Evolutionary conservation across 345 rosid species (phyloP).

Genomic region (Bretschneidera sinensis): DNA sequence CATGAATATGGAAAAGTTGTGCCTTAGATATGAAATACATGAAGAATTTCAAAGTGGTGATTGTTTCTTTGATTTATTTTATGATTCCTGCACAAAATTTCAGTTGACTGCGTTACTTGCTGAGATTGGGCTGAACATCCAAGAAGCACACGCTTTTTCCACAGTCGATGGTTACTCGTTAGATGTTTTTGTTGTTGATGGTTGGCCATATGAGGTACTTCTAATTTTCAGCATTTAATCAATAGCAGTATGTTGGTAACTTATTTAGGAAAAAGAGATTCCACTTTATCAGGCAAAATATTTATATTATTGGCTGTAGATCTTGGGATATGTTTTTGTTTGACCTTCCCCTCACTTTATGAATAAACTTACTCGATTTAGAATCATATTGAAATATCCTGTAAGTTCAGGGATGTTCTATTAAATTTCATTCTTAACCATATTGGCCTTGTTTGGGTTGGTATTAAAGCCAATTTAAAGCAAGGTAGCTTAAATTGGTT

Average conservation of each 20-base stretch:
- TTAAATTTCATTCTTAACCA: background rate
- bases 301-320: background rate
- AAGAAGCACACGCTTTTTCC: slow-evolving; percentile 97
- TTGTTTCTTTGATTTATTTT: background rate
- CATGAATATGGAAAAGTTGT: slow-evolving; percentile 7
- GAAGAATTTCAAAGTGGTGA: background rate
- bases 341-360: background rate
- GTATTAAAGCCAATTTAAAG: too few species aligned
- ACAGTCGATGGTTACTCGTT: slow-evolving; percentile 89
- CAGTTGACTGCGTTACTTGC: slow-evolving; percentile 90
- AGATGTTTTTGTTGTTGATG: slow-evolving; percentile 98
- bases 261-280: background rate
- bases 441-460: too few species aligned
- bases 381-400: background rate
- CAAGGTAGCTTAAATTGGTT: too few species aligned
- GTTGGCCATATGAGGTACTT: slow-evolving; percentile 98
- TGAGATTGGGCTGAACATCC: slow-evolving; percentile 91
- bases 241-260: background rate
- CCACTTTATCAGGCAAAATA: background rate
- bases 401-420: too few species aligned
- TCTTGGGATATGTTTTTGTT: background rate
- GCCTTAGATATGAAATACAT: background rate
- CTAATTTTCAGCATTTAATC: background rate
- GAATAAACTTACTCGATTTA: background rate
- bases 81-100: slow-evolving; percentile 16